Evolutionary conservation across 768 basidiomycete species (phyloP).

Genomic region (Serpula lacrymans): DNA sequence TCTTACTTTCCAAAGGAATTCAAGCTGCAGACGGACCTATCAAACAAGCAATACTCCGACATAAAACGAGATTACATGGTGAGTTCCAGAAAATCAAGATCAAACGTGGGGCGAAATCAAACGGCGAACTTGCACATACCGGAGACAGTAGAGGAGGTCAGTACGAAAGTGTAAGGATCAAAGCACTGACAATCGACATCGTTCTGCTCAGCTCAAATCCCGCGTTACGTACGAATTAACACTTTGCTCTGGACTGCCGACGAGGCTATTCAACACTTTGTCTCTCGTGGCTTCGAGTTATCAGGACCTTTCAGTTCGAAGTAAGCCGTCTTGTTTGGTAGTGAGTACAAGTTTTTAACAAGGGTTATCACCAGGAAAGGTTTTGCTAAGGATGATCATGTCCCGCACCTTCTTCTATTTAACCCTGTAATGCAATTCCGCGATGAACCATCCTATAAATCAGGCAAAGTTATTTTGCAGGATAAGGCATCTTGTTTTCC

Average conservation of each 20-base stretch:
- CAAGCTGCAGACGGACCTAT: slow-evolving; percentile 89
- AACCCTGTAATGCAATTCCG: slow-evolving; percentile 63
- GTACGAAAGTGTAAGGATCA: slow-evolving; percentile 10
- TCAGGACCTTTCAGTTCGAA: slow-evolving; percentile 50
- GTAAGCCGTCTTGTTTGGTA: slow-evolving; percentile 35
- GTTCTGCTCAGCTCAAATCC: slow-evolving; percentile 53
- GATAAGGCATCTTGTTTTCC: slow-evolving; percentile 99
- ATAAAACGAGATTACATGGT: slow-evolving; percentile 84
- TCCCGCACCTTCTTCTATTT: slow-evolving; percentile 79
- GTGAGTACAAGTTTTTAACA: neutral
- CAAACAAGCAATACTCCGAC: slow-evolving; percentile 82
- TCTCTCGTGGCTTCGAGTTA: slow-evolving; percentile 51
- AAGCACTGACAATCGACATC: neutral
- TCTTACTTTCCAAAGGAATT: slow-evolving; percentile 79
- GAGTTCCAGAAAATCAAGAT: slow-evolving; percentile 86
- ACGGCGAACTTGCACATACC: slow-evolving; percentile 58
- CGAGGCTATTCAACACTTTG: slow-evolving; percentile 58
- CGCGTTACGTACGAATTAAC: slow-evolving; percentile 86
- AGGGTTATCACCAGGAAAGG: slow-evolving; percentile 40
- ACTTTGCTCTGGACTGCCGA: slow-evolving; percentile 62
- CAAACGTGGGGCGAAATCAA: slow-evolving; percentile 63
- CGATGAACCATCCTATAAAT: slow-evolving; percentile 66
- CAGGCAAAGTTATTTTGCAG: slow-evolving; percentile 87
- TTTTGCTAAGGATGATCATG: slow-evolving; percentile 75
- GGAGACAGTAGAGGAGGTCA: slow-evolving; percentile 65